Conservation (phyloP, 495 filamentous ascomycete genomes). For the Lasiosphaeria hispida region DNA sequence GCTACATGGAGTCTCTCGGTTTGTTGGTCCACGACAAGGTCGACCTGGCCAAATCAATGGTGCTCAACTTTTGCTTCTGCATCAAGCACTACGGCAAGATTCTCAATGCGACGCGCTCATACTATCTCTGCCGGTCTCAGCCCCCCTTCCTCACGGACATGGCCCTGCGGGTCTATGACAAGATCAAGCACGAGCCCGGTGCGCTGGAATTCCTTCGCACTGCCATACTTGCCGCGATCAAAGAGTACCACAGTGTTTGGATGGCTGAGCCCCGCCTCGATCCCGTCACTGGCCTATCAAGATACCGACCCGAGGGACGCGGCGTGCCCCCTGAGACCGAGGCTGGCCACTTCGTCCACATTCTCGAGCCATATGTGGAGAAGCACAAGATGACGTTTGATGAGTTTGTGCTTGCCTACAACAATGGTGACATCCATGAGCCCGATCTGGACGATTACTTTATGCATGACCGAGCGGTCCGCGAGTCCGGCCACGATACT, state of each 20-base stretch:
- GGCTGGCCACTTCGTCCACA: conserved; percentile 79
- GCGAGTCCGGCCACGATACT: conserved; percentile 97
- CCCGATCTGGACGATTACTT: conserved; percentile 93
- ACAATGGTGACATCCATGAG: conserved; percentile 70
- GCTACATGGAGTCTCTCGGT: conserved; percentile 92
- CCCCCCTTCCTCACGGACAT: conserved; percentile 98
- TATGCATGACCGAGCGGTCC: conserved; percentile 88
- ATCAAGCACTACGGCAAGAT: conserved; percentile 98
- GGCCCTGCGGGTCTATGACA: conserved; percentile 84
- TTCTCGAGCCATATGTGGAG: conserved; percentile 79
- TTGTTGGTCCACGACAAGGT: conserved; percentile 77
- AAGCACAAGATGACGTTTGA: conserved; percentile 79
- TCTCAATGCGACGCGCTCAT: conserved; percentile 91
- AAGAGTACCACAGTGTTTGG: conserved; percentile 95
- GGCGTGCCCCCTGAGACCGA: conserved; percentile 96
- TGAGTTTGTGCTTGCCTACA: conserved; percentile 85
- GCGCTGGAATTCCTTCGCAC: conserved; percentile 73
- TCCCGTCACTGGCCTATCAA: conserved; percentile 74
- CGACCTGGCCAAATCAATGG: conserved; percentile 87
- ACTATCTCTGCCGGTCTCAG: conserved; percentile 91
- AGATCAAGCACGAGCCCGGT: conserved; percentile 75
- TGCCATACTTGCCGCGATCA: conserved; percentile 86
- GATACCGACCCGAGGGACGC: conserved; percentile 84
- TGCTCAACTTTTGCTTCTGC: conserved; percentile 93
- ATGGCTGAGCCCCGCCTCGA: conserved; percentile 76